These are phyloP conservation scores for Apiotrichum akiyoshidainum DNA, from an alignment of 1,284 basidiomycete genomes.

Conservation along the genomic window DNA sequence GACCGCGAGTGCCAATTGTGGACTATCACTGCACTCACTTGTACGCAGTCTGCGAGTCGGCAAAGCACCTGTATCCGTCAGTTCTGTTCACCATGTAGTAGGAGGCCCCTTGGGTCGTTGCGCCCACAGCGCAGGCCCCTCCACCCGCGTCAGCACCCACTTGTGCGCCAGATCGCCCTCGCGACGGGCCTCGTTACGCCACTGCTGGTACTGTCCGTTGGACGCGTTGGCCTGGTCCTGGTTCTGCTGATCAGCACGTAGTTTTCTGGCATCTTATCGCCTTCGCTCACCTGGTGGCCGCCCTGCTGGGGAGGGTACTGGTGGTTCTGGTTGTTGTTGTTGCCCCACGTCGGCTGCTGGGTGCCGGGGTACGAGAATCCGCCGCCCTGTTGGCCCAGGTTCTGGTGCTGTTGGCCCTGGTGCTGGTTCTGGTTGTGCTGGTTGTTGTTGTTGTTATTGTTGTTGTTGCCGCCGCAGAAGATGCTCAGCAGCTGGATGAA, in stretches of 20 bases:
- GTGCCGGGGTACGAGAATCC: slow-evolving; percentile 18
- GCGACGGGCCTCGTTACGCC: slow-evolving; percentile 69
- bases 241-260: slow-evolving; percentile 52
- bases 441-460: slow-evolving; percentile 19
- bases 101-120: background rate
- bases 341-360: slow-evolving; percentile 19
- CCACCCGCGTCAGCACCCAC: slow-evolving; percentile 15
- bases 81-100: background rate
- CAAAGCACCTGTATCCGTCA: slow-evolving; percentile 35
- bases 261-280: background rate
- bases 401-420: slow-evolving; percentile 22
- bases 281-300: slow-evolving; percentile 8
- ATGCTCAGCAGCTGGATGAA: slow-evolving; percentile 25
- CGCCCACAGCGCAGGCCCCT: background rate
- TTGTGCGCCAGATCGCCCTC: slow-evolving; percentile 58
- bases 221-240: slow-evolving; percentile 53
- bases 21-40: slow-evolving; percentile 27
- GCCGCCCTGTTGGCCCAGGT: slow-evolving; percentile 20
- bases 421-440: slow-evolving; percentile 23
- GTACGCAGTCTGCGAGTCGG: slow-evolving; percentile 44
- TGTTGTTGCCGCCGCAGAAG: slow-evolving; percentile 25
- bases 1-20: background rate
- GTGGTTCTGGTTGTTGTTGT: slow-evolving; percentile 24
- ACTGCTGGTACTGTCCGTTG: slow-evolving; percentile 63
- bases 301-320: slow-evolving; percentile 17